Conservation (phyloP, 1,284 basidiomycete genomes). For the Apiotrichum brassicae region DNA sequence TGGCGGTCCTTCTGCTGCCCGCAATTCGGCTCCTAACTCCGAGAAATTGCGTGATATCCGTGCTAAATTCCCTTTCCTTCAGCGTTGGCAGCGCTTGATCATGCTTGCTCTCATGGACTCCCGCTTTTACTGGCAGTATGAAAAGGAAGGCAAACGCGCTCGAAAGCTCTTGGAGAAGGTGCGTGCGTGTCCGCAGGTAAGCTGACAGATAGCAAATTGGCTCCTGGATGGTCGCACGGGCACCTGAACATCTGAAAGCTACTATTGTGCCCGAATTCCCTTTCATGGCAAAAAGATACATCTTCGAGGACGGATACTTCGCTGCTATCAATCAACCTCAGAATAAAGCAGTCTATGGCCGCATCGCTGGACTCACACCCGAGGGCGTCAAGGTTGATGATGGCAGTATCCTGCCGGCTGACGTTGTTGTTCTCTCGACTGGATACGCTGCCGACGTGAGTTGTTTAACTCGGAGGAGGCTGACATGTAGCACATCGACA, state of each 20-base stretch:
- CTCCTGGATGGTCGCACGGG: slow-evolving; percentile 9
- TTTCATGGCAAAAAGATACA: slow-evolving; percentile 6
- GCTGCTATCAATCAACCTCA: slow-evolving; percentile 14
- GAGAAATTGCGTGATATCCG: slow-evolving; percentile 8
- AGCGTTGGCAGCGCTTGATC: slow-evolving; percentile 9
- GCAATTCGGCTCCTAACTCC: slow-evolving; percentile 11
- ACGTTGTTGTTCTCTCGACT: slow-evolving; percentile 18
- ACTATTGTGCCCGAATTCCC: slow-evolving; percentile 12
- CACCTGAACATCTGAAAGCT: slow-evolving; percentile 15
- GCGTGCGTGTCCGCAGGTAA: neutral
- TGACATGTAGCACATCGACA: slow-evolving; percentile 11
- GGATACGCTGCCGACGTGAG: slow-evolving; percentile 15
- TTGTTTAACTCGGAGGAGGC: neutral
- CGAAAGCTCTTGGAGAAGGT: slow-evolving; percentile 11
- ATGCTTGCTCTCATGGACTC: slow-evolving; percentile 9
- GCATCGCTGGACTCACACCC: slow-evolving; percentile 8
- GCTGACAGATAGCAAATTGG: neutral
- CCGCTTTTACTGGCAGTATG: slow-evolving; percentile 11
- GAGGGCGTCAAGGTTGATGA: slow-evolving; percentile 13
- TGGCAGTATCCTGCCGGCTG: slow-evolving; percentile 12
- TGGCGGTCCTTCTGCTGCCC: slow-evolving; percentile 1
- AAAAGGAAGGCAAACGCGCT: slow-evolving; percentile 9
- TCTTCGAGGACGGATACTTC: slow-evolving; percentile 22
- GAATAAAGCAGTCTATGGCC: slow-evolving; percentile 13
- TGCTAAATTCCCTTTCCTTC: slow-evolving; percentile 9